Evolutionary conservation across 257 asterid species (phyloP).

Genomic region (Capsicum pubescens): DNA sequence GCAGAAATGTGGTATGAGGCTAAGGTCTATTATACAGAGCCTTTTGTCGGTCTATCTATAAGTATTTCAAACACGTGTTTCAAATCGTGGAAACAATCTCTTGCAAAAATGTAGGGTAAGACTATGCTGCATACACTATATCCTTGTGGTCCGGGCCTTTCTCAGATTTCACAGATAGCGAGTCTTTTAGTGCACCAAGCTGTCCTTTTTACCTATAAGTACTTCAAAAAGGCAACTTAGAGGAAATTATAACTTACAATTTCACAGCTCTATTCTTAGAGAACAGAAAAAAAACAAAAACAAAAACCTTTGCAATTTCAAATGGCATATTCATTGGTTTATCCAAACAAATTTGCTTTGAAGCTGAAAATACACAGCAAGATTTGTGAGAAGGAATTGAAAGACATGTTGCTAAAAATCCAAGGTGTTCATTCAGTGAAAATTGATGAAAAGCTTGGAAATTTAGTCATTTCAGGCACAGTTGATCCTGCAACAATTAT

Average conservation of each 20-base stretch:
- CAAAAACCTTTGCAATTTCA: neutral
- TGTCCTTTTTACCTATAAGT: neutral
- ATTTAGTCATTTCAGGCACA: conserved; percentile 31
- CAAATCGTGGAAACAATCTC: no score
- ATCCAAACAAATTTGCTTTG: conserved; percentile 30
- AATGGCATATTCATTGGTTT: conserved; percentile 13
- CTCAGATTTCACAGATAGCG: no score
- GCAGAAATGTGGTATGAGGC: no score
- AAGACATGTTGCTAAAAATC: neutral
- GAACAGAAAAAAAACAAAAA: no score
- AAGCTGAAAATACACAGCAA: conserved; percentile 35
- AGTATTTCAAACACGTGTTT: no score
- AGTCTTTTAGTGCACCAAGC: no score
- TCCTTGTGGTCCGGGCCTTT: no score
- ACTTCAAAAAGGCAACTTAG: neutral
- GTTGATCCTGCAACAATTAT: conserved; percentile 37
- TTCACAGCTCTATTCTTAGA: no score
- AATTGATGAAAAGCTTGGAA: conserved; percentile 31
- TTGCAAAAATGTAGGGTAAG: no score
- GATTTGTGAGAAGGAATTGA: conserved; percentile 34
- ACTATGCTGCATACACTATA: no score
- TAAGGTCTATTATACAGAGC: no score
- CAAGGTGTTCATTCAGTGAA: conserved; percentile 30
- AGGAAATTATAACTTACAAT: neutral
- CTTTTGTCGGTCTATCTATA: no score